Conservation (phyloP, 2,329 filamentous ascomycete genomes). For the Blastomyces gilchristii region DNA sequence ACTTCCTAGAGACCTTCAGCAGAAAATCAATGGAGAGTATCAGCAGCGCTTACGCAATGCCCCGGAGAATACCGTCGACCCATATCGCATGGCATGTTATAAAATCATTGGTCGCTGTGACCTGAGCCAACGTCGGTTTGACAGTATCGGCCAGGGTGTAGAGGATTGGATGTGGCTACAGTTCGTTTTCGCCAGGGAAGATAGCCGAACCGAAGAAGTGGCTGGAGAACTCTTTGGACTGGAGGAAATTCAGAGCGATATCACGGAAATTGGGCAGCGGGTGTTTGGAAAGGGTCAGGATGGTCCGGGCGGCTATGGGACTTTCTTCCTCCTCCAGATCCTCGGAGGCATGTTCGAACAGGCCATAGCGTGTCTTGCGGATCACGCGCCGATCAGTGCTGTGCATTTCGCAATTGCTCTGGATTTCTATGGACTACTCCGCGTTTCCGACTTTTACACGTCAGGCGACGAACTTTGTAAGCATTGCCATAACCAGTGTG, state of each 20-base stretch:
- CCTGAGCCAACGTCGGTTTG: slow-evolving; percentile 46
- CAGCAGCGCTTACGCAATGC: slow-evolving; percentile 74
- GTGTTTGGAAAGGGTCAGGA: slow-evolving; percentile 80
- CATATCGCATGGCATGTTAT: slow-evolving; percentile 94
- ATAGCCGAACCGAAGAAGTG: slow-evolving; percentile 50
- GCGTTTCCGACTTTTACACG: slow-evolving; percentile 69
- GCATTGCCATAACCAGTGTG: slow-evolving; percentile 19
- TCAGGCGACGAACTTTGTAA: slow-evolving; percentile 58
- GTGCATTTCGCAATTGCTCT: slow-evolving; percentile 90
- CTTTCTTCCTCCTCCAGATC: slow-evolving; percentile 88
- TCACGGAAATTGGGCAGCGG: slow-evolving; percentile 79
- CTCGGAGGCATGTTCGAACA: slow-evolving; percentile 90
- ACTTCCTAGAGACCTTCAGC: slow-evolving; percentile 67
- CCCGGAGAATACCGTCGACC: slow-evolving; percentile 78
- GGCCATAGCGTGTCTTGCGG: slow-evolving; percentile 81
- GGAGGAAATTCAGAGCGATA: slow-evolving; percentile 63
- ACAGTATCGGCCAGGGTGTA: slow-evolving; percentile 48
- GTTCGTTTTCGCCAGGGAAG: slow-evolving; percentile 53
- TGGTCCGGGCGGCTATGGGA: slow-evolving; percentile 68
- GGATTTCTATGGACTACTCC: slow-evolving; percentile 77
- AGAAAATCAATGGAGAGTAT: slow-evolving; percentile 83
- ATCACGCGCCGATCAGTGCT: slow-evolving; percentile 82
- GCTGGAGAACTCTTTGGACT: slow-evolving; percentile 54
- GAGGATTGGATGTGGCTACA: slow-evolving; percentile 61
- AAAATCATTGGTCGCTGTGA: slow-evolving; percentile 83